Evolutionary conservation across 2,329 filamentous ascomycete species (phyloP).

Genomic region (Colletotrichum sp.): DNA sequence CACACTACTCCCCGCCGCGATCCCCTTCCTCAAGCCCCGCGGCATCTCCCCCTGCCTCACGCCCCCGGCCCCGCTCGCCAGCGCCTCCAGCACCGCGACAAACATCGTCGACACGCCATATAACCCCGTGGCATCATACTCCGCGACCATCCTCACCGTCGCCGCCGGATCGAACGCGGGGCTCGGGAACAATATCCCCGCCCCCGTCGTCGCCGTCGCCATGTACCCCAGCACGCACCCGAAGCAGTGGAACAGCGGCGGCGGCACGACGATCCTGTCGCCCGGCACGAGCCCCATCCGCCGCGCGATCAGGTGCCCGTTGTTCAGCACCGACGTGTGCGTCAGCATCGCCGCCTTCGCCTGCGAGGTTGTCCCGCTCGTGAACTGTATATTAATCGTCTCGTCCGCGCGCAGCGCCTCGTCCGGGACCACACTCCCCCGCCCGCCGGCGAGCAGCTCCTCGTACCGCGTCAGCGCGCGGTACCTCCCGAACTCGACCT

Average conservation of each 20-base stretch:
- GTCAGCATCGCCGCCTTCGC: slow-evolving; percentile 92
- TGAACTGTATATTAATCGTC: slow-evolving; percentile 95
- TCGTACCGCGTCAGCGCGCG: slow-evolving; percentile 52
- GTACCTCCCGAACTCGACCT: slow-evolving; percentile 45
- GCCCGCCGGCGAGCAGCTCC: slow-evolving; percentile 40
- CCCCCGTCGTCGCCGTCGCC: slow-evolving; percentile 84
- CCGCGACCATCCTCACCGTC: slow-evolving; percentile 62
- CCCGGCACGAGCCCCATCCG: slow-evolving; percentile 79
- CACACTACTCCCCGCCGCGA: slow-evolving; percentile 86
- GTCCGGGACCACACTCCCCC: slow-evolving; percentile 45
- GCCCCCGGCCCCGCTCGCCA: slow-evolving; percentile 48
- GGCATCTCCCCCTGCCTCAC: slow-evolving; percentile 32
- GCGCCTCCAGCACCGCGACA: slow-evolving; percentile 80
- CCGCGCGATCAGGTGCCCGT: slow-evolving; percentile 82
- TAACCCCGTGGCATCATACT: slow-evolving; percentile 65
- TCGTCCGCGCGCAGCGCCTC: slow-evolving; percentile 64
- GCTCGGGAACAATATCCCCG: slow-evolving; percentile 82
- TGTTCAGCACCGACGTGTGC: slow-evolving; percentile 90
- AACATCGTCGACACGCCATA: slow-evolving; percentile 98
- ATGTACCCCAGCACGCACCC: slow-evolving; percentile 93
- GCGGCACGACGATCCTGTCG: slow-evolving; percentile 84
- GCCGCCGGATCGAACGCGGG: slow-evolving; percentile 86
- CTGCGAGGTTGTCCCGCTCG: slow-evolving; percentile 88
- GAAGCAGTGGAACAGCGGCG: slow-evolving; percentile 90
- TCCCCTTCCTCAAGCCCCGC: slow-evolving; percentile 76